Evolutionary conservation across 495 filamentous ascomycete species (phyloP).

Genomic region (Aspergillus biplanus): DNA sequence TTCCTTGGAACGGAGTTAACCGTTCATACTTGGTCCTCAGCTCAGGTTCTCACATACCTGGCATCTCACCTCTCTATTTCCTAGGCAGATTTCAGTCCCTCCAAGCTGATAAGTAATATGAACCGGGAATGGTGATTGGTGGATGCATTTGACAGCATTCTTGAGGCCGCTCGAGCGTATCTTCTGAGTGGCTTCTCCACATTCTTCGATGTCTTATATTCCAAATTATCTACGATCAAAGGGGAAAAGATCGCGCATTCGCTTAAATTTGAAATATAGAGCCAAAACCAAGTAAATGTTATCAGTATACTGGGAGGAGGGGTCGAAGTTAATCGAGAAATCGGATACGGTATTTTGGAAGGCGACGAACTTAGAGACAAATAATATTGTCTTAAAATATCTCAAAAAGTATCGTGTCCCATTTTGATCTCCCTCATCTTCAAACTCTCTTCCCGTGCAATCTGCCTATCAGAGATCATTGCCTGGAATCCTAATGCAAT

Average conservation of each 20-base stretch:
- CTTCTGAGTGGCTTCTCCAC: conserved; percentile 13
- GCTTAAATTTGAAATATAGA: background rate
- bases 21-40: conserved; percentile 7
- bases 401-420: background rate
- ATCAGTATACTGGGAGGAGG: background rate
- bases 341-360: no score
- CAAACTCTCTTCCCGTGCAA: conserved; percentile 13
- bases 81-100: conserved; percentile 11
- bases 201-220: conserved; percentile 16
- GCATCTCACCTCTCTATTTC: conserved; percentile 3
- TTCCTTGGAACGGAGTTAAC: conserved; percentile 9
- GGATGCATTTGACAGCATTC: conserved; percentile 18
- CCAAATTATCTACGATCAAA: conserved; percentile 14
- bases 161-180: conserved; percentile 4
- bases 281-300: background rate
- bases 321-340: background rate
- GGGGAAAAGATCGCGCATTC: conserved; percentile 7
- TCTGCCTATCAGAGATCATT: conserved; percentile 21
- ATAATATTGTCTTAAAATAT: background rate
- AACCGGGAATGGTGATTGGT: conserved; percentile 10
- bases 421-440: background rate
- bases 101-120: conserved; percentile 2
- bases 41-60: conserved; percentile 2
- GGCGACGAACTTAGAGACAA: no score
- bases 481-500: conserved; percentile 17